These are phyloP conservation scores for Xylaria sp. DNA, from an alignment of 2,329 filamentous ascomycete genomes.

Conservation along the genomic window DNA sequence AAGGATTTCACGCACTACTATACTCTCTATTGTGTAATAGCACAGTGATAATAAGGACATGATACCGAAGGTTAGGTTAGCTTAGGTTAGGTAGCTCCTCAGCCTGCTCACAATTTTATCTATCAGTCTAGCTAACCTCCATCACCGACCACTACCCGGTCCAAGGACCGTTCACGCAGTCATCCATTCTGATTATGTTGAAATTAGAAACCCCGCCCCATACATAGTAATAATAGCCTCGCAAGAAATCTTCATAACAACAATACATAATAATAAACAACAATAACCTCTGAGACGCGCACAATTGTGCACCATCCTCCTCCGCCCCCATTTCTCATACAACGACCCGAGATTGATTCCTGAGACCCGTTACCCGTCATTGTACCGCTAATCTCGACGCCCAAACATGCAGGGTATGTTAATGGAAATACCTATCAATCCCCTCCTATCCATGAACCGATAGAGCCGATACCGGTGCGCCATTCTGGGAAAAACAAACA, in stretches of 20 bases:
- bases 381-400: slow-evolving; percentile 22
- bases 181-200: slow-evolving; percentile 15
- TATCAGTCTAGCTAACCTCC: neutral
- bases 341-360: neutral
- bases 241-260: neutral
- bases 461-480: slow-evolving; percentile 22
- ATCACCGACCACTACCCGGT: neutral
- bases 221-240: neutral
- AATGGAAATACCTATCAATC: slow-evolving; percentile 11
- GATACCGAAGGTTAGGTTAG: neutral
- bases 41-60: neutral
- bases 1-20: too few relatives aligned
- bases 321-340: neutral
- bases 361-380: neutral
- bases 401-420: slow-evolving; percentile 30
- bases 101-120: neutral
- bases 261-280: neutral
- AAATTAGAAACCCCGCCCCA: neutral
- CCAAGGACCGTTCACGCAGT: neutral
- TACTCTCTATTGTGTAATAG: neutral
- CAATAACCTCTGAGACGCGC: neutral
- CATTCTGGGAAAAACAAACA: slow-evolving; percentile 30
- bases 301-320: neutral
- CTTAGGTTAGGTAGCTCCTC: neutral
- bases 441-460: slow-evolving; percentile 13